Evolutionary conservation across 306 rosid species (phyloP).

Genomic region (Acacia confusa): DNA sequence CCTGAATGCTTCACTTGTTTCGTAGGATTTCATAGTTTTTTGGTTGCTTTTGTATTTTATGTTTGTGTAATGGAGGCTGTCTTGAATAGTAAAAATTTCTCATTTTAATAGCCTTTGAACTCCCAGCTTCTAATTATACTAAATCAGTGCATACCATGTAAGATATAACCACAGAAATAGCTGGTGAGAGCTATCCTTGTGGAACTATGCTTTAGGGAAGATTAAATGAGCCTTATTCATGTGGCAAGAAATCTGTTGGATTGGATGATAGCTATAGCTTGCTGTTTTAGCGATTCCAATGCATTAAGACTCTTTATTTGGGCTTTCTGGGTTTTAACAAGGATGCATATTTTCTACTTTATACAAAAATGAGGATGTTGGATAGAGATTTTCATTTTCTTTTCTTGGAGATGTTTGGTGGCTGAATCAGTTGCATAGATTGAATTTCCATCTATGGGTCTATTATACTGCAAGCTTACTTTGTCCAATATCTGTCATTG

Average conservation of each 20-base stretch:
- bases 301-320: background rate
- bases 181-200: background rate
- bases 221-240: background rate
- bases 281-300: background rate
- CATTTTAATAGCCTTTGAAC: background rate
- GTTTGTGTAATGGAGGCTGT: constrained; percentile 7
- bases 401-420: background rate
- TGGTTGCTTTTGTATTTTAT: background rate
- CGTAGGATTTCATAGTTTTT: constrained; percentile 11
- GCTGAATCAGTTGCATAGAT: background rate
- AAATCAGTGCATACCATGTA: background rate
- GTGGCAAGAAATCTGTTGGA: background rate
- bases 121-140: background rate
- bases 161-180: background rate
- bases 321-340: background rate
- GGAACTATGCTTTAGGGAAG: background rate
- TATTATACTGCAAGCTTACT: background rate
- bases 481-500: background rate
- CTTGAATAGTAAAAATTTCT: background rate
- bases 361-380: background rate
- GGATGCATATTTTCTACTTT: background rate
- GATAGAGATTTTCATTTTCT: background rate
- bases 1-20: constrained; percentile 10
- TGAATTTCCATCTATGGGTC: background rate
- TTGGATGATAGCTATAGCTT: background rate